Conservation (phyloP, 2,329 filamentous ascomycete genomes). For the Beauveria brongniartii region DNA sequence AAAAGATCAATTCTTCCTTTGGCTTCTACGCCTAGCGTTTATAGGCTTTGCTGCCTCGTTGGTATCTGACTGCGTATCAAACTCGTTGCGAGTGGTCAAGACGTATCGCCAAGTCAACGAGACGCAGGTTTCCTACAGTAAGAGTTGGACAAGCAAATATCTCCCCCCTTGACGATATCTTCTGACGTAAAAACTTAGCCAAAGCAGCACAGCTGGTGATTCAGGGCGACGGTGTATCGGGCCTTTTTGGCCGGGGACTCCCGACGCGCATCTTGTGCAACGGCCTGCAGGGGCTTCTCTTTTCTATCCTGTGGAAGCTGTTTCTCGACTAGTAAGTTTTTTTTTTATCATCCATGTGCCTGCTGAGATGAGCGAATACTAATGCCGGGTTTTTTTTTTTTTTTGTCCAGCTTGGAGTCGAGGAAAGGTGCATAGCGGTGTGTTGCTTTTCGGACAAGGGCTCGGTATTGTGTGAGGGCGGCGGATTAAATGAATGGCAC, state of each 20-base stretch:
- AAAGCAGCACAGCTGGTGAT: slow-evolving; percentile 35
- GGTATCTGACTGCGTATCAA: slow-evolving; percentile 38
- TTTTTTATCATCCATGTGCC: neutral
- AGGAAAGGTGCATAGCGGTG: neutral
- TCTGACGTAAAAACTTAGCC: slow-evolving; percentile 18
- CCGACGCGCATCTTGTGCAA: slow-evolving; percentile 41
- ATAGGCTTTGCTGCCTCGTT: slow-evolving; percentile 22
- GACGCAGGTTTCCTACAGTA: slow-evolving; percentile 37
- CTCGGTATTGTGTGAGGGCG: too few species aligned
- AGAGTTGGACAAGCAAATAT: slow-evolving; percentile 3
- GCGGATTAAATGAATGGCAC: neutral
- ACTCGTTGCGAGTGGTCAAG: slow-evolving; percentile 39
- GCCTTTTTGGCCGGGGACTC: slow-evolving; percentile 37
- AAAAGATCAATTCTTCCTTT: slow-evolving; percentile 30
- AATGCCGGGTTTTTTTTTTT: neutral
- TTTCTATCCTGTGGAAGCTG: slow-evolving; percentile 41
- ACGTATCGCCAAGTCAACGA: slow-evolving; percentile 43
- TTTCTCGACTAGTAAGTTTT: slow-evolving; percentile 38
- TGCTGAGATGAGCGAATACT: neutral
- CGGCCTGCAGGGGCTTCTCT: slow-evolving; percentile 37
- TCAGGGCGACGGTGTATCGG: slow-evolving; percentile 31
- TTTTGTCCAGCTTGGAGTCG: neutral
- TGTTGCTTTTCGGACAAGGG: too few species aligned
- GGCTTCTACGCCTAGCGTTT: slow-evolving; percentile 35
- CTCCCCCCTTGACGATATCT: neutral